Base-by-base conservation (phyloP, 352 stramenopile genomes). In the Albugo laibachii region DNA sequence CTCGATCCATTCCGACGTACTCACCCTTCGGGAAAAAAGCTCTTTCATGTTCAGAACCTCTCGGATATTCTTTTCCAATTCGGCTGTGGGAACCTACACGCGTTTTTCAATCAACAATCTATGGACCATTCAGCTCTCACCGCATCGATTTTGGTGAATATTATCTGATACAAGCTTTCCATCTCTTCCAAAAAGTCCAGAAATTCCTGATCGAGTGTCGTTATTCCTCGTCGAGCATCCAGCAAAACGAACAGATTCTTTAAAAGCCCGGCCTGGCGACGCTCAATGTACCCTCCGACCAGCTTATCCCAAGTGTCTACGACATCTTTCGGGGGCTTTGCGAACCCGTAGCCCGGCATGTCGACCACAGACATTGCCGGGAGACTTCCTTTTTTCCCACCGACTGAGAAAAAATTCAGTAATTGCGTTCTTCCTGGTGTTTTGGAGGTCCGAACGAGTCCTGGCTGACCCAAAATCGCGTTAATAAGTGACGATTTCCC, bases 401-500 rank as follows among this genome's bases (percentile, higher is more conserved):
- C 78, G 4, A 91, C 68, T 39, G 75, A 87, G 42, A 87, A 63
- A 51, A 91, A 91, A 44, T 87, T 59, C 19, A 91, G 49, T n/a
- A 71, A 60, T 45, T 87, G 74, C 42, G 81, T 94, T 24, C 80
- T 68, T 20, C 81, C 81, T n/a, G 80, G 79, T 13, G 61, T 88
- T 66, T 92, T 94, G 52, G 73, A 89, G 41, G 74, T 82, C 47
- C 76, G 57, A 51, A 85, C 58, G 45, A 92, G 72, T 14, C 56
- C 56, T 18, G 49, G 59, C 51, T 86, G 73, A 2, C 61, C 65
- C 12, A 84, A 65, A 21, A 96, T 48, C 6, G 82, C 73, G 45
- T 92, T 92, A 43, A 94, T 83, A 13, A 94, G 55, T 38, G 81
- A 89, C 36, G 77, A 92, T 52, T 94, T 94, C 36, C 81, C 81